phyloP scores from a whole-genome alignment of 176 grass and related monocot species.

The Carex kokanica region DNA sequence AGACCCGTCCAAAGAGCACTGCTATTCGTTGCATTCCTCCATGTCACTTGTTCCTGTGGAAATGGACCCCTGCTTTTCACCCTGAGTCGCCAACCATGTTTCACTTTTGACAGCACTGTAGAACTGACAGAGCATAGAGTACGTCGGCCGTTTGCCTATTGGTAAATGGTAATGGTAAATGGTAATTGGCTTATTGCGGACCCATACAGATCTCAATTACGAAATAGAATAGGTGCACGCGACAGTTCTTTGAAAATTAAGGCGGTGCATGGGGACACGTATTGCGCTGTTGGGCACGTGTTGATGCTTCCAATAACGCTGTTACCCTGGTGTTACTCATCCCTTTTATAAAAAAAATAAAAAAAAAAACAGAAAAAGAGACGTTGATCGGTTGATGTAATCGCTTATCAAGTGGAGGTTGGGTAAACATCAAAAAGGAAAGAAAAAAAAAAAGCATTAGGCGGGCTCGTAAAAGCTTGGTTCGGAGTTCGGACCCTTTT shows the following conservation, averaged over 20 bases:
- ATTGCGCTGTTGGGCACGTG: not conserved
- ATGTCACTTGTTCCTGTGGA: no score
- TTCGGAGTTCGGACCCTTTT: not conserved
- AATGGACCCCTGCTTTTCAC: no score
- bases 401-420: not conserved
- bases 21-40: no score
- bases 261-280: slow-evolving; percentile 5
- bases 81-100: no score
- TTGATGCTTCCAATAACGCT: not conserved
- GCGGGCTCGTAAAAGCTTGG: not conserved
- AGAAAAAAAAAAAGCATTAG: not conserved
- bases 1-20: no score
- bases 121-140: no score
- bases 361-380: no score
- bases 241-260: not conserved
- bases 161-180: no score
- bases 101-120: no score
- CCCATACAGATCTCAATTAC: not conserved
- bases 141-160: no score
- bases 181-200: not conserved
- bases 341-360: no score
- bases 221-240: not conserved
- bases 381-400: not conserved
- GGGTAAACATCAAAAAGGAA: not conserved
- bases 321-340: no score